Evolutionary conservation across 441 rosid species (phyloP).

Genomic region (Raphanus hybrid): DNA sequence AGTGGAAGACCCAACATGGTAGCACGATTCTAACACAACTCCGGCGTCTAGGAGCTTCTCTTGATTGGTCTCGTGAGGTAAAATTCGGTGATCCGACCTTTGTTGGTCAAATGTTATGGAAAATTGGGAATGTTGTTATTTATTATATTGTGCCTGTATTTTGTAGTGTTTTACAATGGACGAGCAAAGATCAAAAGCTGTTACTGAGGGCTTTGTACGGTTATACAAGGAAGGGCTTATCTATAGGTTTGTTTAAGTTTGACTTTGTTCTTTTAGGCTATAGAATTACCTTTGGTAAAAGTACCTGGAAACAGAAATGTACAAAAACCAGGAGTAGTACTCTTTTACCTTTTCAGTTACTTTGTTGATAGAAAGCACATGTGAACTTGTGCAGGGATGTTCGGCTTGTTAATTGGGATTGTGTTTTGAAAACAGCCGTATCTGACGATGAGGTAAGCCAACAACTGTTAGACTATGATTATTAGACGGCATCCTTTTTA

Average conservation of each 20-base stretch:
- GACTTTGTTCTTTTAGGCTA: neutral
- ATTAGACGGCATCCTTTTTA: slow-evolving; percentile 29
- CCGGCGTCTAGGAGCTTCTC: slow-evolving; percentile 4
- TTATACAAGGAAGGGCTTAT: slow-evolving; percentile 79
- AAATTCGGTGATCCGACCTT: slow-evolving; percentile 9
- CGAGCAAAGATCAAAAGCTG: slow-evolving; percentile 84
- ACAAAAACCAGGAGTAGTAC: neutral
- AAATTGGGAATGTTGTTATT: neutral
- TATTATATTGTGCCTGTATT: slow-evolving; percentile 3
- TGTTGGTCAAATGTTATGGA: neutral
- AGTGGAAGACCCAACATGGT: neutral
- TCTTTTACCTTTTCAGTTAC: slow-evolving; percentile 8
- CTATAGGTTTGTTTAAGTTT: slow-evolving; percentile 61
- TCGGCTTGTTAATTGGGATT: slow-evolving; percentile 94
- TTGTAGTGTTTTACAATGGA: slow-evolving; percentile 94
- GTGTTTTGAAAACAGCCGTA: slow-evolving; percentile 81
- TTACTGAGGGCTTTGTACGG: slow-evolving; percentile 79
- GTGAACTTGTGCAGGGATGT: slow-evolving; percentile 60
- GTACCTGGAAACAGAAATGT: slow-evolving; percentile 2
- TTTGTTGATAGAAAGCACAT: slow-evolving; percentile 9
- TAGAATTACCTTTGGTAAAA: neutral
- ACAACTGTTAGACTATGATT: slow-evolving; percentile 26
- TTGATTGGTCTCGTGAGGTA: slow-evolving; percentile 5
- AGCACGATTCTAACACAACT: slow-evolving; percentile 3
- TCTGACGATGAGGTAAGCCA: slow-evolving; percentile 86